phyloP scores from a whole-genome alignment of 768 basidiomycete species.

The Boletus subcaerulescens region DNA sequence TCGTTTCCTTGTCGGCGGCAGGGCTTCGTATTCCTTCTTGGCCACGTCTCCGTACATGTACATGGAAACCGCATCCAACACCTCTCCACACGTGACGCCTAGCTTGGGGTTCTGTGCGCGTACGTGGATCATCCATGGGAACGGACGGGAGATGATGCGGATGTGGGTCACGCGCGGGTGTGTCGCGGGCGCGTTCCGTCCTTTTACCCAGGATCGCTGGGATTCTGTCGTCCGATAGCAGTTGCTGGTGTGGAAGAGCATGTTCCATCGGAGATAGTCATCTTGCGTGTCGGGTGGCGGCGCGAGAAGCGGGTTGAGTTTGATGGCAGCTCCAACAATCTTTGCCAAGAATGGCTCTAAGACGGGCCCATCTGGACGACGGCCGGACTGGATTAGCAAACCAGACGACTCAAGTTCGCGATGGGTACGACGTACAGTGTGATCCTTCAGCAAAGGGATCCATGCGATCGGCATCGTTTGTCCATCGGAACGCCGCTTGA shows the following conservation, averaged over 20 bases:
- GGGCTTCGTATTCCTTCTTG: constrained; percentile 49
- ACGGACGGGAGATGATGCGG: constrained; percentile 47
- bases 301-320: constrained; percentile 60
- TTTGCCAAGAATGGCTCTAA: constrained; percentile 56
- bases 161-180: constrained; percentile 56
- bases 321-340: constrained; percentile 44
- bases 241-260: constrained; percentile 61
- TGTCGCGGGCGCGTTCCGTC: constrained; percentile 63
- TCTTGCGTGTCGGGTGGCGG: constrained; percentile 43
- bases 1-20: constrained; percentile 36
- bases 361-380: constrained; percentile 61
- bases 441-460: constrained; percentile 39
- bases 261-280: constrained; percentile 68
- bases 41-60: constrained; percentile 50
- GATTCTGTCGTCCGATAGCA: constrained; percentile 64
- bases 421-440: constrained; percentile 35
- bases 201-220: constrained; percentile 60
- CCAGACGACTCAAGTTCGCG: neutral
- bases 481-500: constrained; percentile 30
- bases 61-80: constrained; percentile 52
- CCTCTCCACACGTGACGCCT: constrained; percentile 67
- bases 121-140: constrained; percentile 57
- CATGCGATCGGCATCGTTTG: constrained; percentile 31
- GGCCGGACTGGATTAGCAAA: constrained; percentile 13
- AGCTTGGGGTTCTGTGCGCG: constrained; percentile 40